These are phyloP conservation scores for Leccinellum luteum DNA, from an alignment of 768 basidiomycete genomes.

Conservation along the genomic window DNA sequence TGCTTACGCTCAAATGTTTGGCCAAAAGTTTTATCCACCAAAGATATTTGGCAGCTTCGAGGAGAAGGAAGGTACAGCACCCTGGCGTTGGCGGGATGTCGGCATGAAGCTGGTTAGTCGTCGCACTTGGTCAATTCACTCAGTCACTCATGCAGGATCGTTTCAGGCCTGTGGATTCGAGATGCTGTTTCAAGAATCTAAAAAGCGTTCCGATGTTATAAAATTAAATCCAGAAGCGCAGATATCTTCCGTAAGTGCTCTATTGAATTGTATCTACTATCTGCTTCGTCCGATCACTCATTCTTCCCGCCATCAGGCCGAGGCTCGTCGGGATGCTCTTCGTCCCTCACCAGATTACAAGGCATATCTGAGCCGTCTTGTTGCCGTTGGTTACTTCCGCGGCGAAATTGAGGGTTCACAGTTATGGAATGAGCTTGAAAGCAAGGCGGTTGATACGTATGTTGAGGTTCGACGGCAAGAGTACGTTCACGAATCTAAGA, in stretches of 20 bases:
- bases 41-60: constrained; percentile 79
- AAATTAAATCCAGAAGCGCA: constrained; percentile 36
- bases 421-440: constrained; percentile 71
- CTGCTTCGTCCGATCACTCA: not conserved
- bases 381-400: constrained; percentile 70
- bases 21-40: constrained; percentile 91
- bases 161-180: constrained; percentile 90
- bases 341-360: constrained; percentile 63
- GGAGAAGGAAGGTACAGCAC: constrained; percentile 58
- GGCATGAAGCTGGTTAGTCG: constrained; percentile 88
- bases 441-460: constrained; percentile 66
- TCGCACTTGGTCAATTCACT: not conserved
- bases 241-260: constrained; percentile 46
- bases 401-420: constrained; percentile 74
- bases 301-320: constrained; percentile 38
- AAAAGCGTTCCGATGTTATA: constrained; percentile 46
- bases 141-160: not conserved
- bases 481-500: constrained; percentile 43
- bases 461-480: constrained; percentile 58
- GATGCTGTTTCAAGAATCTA: constrained; percentile 89
- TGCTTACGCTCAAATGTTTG: constrained; percentile 89
- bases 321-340: constrained; percentile 68
- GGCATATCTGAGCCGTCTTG: constrained; percentile 67
- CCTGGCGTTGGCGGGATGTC: constrained; percentile 78
- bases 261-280: not conserved